A percentile compares a stretch with the other conserved stretches of the same genome.
These are phyloP conservation scores for Volvox carteri DNA, from an alignment of 163 green algal genomes.

Conservation along the genomic window DNA sequence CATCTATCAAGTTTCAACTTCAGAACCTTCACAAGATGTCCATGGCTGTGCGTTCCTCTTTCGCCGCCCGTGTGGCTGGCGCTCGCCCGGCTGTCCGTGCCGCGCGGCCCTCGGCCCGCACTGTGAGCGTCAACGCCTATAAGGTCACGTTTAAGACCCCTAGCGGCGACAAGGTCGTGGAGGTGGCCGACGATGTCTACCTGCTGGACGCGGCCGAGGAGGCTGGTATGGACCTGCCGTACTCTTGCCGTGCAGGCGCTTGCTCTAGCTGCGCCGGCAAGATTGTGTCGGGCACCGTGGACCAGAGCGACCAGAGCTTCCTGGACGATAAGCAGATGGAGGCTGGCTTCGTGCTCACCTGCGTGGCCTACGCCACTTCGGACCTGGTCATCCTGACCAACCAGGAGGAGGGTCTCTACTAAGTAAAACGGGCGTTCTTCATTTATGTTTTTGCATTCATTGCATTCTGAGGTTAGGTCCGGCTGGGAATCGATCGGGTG, in stretches of 20 bases:
- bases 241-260: constrained; percentile 90
- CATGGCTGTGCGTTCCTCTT: constrained; percentile 40
- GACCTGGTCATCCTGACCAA: constrained; percentile 87
- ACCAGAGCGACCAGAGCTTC: constrained; percentile 94
- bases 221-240: constrained; percentile 90
- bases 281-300: constrained; percentile 81
- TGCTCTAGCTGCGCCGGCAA: constrained; percentile 94
- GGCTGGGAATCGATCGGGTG: too few relatives aligned
- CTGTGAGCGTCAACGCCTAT: constrained; percentile 66
- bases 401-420: constrained; percentile 76
- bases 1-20: too few relatives aligned
- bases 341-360: constrained; percentile 91
- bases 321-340: constrained; percentile 87
- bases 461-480: too few relatives aligned
- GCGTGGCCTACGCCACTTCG: constrained; percentile 90
- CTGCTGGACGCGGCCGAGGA: constrained; percentile 89
- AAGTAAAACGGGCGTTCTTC: too few relatives aligned
- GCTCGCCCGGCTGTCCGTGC: constrained; percentile 48
- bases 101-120: constrained; percentile 33
- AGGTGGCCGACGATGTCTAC: constrained; percentile 86
- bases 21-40: too few relatives aligned
- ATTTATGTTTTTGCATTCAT: too few relatives aligned
- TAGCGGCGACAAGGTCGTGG: constrained; percentile 71
- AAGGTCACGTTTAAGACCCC: constrained; percentile 88
- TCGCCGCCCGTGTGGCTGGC: constrained; percentile 47